Evolutionary conservation across 2,329 filamentous ascomycete species (phyloP).

Genomic region (Madurella fahalii): DNA sequence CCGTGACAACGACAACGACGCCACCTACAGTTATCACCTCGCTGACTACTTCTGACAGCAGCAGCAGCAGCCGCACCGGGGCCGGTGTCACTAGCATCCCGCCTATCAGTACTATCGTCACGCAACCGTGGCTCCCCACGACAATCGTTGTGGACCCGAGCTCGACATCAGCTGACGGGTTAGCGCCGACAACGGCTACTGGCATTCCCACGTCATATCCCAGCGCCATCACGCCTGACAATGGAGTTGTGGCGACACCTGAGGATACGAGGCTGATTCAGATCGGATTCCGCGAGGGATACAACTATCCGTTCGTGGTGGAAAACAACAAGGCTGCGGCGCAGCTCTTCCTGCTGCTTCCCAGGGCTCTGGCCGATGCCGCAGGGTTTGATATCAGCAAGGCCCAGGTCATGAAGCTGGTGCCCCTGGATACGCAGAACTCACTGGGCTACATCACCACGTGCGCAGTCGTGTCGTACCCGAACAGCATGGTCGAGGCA

Average conservation of each 20-base stretch:
- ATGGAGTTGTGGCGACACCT: constrained; percentile 51
- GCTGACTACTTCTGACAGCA: not conserved
- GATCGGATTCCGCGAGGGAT: constrained; percentile 73
- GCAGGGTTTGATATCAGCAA: constrained; percentile 51
- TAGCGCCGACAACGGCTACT: constrained; percentile 29
- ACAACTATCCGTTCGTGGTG: constrained; percentile 84
- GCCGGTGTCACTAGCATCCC: constrained; percentile 19
- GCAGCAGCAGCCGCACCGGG: not conserved
- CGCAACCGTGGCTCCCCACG: constrained; percentile 53
- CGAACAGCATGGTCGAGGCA: constrained; percentile 61
- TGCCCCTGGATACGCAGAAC: constrained; percentile 68
- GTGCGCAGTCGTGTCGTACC: constrained; percentile 65
- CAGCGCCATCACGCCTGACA: constrained; percentile 68
- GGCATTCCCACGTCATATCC: constrained; percentile 63
- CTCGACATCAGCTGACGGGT: constrained; percentile 31
- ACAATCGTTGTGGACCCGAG: constrained; percentile 57
- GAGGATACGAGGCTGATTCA: constrained; percentile 69
- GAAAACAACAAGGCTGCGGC: constrained; percentile 65
- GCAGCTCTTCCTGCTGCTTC: constrained; percentile 81
- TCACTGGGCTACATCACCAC: constrained; percentile 78
- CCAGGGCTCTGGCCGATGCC: constrained; percentile 64
- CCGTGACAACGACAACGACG: not conserved
- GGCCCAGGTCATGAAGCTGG: constrained; percentile 65
- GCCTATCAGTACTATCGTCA: constrained; percentile 2
- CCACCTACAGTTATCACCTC: not conserved